phyloP scores from a whole-genome alignment of 1,284 basidiomycete genomes.

The Leccinum subatratum region DNA sequence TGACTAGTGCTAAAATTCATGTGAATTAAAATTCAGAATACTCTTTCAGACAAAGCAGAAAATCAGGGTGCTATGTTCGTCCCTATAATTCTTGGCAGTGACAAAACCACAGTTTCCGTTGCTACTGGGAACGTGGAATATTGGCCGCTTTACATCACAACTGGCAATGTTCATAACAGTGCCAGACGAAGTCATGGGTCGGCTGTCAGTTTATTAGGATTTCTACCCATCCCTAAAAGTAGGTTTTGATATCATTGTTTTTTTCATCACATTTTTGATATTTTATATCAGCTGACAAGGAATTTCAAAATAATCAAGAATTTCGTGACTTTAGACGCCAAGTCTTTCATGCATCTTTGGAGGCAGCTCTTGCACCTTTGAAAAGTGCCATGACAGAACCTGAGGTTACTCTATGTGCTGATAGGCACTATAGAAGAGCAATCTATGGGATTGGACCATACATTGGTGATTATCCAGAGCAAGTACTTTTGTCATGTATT shows the following conservation, averaged over 20 bases:
- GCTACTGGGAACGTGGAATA: slow-evolving; percentile 3
- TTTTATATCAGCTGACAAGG: background rate
- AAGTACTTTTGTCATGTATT: no score
- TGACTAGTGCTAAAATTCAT: no score
- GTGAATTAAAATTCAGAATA: background rate
- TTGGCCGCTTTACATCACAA: background rate
- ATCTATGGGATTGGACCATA: no score
- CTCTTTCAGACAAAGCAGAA: background rate
- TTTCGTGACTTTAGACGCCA: background rate
- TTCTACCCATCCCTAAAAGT: background rate
- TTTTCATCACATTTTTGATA: background rate
- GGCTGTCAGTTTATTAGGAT: background rate
- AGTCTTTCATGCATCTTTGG: background rate
- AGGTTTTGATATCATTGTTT: background rate
- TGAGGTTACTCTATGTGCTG: no score
- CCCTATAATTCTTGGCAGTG: slow-evolving; percentile 4
- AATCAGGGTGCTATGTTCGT: slow-evolving; percentile 2
- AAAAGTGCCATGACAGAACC: no score
- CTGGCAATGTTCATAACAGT: background rate
- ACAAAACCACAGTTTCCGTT: slow-evolving; percentile 10
- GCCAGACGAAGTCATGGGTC: background rate
- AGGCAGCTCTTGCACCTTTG: no score
- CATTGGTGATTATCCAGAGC: no score
- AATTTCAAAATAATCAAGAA: background rate
- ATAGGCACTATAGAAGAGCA: no score